phyloP scores from a whole-genome alignment of 129 eudicot species.

The Smallanthus sonchifolius region DNA sequence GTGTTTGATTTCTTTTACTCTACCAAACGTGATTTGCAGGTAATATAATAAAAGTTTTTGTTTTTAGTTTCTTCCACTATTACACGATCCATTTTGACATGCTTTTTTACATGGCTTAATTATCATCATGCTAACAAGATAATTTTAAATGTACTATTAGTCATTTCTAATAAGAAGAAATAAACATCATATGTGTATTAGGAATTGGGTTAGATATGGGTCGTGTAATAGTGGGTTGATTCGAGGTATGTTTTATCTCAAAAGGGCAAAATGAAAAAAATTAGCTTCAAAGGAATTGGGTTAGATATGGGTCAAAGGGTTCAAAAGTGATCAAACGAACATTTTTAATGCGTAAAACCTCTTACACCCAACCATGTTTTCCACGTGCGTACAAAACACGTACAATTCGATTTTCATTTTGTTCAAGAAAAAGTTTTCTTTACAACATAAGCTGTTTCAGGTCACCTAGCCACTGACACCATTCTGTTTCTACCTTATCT shows the following conservation, averaged over 20 bases:
- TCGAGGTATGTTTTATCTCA: not conserved
- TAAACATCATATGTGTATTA: not conserved
- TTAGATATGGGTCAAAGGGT: not conserved
- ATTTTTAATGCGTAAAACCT: not conserved
- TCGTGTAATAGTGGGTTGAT: too few species aligned
- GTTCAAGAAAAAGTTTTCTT: not conserved
- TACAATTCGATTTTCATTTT: not conserved
- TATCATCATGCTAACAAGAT: not conserved
- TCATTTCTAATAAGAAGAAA: not conserved
- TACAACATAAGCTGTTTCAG: not conserved
- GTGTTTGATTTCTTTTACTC: conserved; percentile 40
- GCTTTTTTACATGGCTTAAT: not conserved
- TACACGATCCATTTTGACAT: not conserved
- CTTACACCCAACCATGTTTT: not conserved
- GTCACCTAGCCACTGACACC: not conserved
- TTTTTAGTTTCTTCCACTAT: not conserved
- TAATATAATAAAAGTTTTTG: conserved; percentile 11
- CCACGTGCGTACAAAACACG: not conserved
- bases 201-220: too few species aligned
- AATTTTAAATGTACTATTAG: not conserved
- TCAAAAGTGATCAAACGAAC: not conserved
- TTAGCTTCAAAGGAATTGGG: not conserved
- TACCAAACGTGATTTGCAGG: conserved; percentile 99
- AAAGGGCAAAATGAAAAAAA: not conserved
- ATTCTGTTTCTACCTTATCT: too few species aligned